Evolutionary conservation across 2,329 filamentous ascomycete genomes (phyloP).

Genomic region (Lojkania enalia): DNA sequence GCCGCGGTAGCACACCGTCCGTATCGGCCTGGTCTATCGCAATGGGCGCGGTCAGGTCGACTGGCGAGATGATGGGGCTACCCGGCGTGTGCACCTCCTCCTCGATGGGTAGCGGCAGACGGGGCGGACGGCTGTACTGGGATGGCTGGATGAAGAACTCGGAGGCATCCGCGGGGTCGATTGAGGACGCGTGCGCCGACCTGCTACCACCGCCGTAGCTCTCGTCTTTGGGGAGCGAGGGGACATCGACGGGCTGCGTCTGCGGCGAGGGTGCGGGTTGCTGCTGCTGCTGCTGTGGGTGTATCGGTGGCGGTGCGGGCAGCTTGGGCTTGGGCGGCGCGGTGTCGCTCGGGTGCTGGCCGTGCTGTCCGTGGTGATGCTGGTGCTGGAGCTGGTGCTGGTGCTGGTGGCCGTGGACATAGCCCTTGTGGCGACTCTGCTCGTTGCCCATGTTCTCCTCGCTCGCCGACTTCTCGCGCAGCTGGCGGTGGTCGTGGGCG

Average conservation of each 20-base stretch:
- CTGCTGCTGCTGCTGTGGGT: conserved; percentile 6
- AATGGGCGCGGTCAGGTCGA: conserved; percentile 59
- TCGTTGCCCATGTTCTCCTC: conserved; percentile 47
- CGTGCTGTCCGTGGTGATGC: conserved; percentile 9
- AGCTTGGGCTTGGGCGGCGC: conserved; percentile 34
- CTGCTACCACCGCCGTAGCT: conserved; percentile 9
- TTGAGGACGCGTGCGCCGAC: conserved; percentile 19
- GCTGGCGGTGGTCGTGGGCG: conserved; percentile 39
- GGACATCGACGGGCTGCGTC: conserved; percentile 47
- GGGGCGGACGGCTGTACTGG: conserved; percentile 71
- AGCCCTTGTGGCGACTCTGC: conserved; percentile 40
- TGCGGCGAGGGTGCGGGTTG: conserved; percentile 30
- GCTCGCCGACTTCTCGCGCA: conserved; percentile 19
- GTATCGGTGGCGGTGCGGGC: conserved; percentile 19
- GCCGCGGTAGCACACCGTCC: conserved; percentile 59
- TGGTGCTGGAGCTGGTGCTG: neutral
- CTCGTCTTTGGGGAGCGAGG: conserved; percentile 27
- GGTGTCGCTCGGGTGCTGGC: conserved; percentile 13
- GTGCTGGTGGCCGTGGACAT: conserved; percentile 8
- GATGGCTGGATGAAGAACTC: conserved; percentile 46
- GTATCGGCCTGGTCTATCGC: conserved; percentile 46
- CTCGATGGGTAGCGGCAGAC: conserved; percentile 89
- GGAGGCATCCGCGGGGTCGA: conserved; percentile 33
- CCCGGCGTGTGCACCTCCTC: conserved; percentile 88
- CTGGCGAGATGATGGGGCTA: conserved; percentile 80